These are phyloP conservation scores for Parachaetomium inaequale DNA, from an alignment of 495 filamentous ascomycete genomes.

Conservation along the genomic window DNA sequence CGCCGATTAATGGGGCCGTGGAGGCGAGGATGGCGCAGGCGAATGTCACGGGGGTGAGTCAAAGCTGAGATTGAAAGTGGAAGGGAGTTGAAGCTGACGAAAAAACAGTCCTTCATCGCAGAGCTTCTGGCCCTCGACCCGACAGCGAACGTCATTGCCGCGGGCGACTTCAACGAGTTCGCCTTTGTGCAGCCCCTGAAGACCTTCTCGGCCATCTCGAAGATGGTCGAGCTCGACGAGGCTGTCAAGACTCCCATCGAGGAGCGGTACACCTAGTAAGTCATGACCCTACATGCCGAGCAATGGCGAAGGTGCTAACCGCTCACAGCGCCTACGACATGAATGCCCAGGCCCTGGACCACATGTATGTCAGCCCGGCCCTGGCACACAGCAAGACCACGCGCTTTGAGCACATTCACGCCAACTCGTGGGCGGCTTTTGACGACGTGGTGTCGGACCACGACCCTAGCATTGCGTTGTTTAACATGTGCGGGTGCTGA, in stretches of 20 bases:
- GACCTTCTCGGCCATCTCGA: conserved; percentile 40
- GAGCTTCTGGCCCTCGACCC: conserved; percentile 43
- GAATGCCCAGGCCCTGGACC: conserved; percentile 54
- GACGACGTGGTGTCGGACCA: conserved; percentile 53
- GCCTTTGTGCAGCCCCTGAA: conserved; percentile 50
- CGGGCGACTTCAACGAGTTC: conserved; percentile 65
- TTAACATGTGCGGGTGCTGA: conserved; percentile 48
- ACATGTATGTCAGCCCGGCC: conserved; percentile 53
- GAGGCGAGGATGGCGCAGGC: conserved; percentile 47
- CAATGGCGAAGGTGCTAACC: neutral
- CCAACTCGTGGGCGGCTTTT: conserved; percentile 55
- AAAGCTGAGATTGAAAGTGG: neutral
- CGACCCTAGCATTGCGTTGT: conserved; percentile 55
- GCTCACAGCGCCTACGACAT: conserved; percentile 33
- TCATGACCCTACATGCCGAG: neutral
- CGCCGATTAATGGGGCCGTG: conserved; percentile 58
- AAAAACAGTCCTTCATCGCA: conserved; percentile 31
- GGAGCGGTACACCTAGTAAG: conserved; percentile 59
- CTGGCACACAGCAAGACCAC: conserved; percentile 26
- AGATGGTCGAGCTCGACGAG: conserved; percentile 53
- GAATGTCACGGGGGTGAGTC: conserved; percentile 46
- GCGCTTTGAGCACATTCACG: conserved; percentile 57
- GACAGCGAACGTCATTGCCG: conserved; percentile 44
- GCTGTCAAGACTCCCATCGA: conserved; percentile 38
- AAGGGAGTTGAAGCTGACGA: neutral